Evolutionary conservation across 768 basidiomycete species (phyloP).

Genomic region (Kwoniella pini): DNA sequence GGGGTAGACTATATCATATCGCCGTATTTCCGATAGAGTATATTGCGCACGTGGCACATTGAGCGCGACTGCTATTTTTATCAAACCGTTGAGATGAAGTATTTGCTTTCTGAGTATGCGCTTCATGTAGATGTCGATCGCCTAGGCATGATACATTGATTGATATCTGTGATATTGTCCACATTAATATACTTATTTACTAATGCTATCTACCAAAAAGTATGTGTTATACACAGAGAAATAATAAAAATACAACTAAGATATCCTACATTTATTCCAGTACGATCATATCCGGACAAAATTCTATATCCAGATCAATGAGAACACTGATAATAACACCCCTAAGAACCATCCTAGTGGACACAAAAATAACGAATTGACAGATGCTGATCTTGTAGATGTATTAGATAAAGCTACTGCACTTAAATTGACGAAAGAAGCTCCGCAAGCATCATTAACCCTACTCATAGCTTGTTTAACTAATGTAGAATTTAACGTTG

Average conservation of each 20-base stretch:
- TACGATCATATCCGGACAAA: background rate
- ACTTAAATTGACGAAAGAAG: slow-evolving; percentile 25
- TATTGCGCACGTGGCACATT: background rate
- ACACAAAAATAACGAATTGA: background rate
- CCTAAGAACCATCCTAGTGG: background rate
- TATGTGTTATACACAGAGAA: too few relatives aligned
- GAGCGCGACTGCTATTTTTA: too few relatives aligned
- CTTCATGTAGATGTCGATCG: too few relatives aligned
- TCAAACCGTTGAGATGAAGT: too few relatives aligned
- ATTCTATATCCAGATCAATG: background rate
- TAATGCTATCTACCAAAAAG: too few relatives aligned
- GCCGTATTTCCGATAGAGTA: slow-evolving; percentile 2
- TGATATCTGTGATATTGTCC: too few relatives aligned
- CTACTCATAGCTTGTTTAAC: slow-evolving; percentile 30
- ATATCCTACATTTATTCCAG: too few relatives aligned
- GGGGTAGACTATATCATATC: background rate
- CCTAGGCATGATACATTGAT: too few relatives aligned
- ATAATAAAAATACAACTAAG: too few relatives aligned
- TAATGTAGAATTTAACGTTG: slow-evolving; percentile 39
- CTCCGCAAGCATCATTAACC: slow-evolving; percentile 40
- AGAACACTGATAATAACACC: background rate
- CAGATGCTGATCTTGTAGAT: background rate
- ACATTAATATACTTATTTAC: too few relatives aligned
- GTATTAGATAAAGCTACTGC: background rate
- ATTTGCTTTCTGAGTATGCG: too few relatives aligned